phyloP scores from a whole-genome alignment of 495 filamentous ascomycete genomes.

The Apodospora peruviana region DNA sequence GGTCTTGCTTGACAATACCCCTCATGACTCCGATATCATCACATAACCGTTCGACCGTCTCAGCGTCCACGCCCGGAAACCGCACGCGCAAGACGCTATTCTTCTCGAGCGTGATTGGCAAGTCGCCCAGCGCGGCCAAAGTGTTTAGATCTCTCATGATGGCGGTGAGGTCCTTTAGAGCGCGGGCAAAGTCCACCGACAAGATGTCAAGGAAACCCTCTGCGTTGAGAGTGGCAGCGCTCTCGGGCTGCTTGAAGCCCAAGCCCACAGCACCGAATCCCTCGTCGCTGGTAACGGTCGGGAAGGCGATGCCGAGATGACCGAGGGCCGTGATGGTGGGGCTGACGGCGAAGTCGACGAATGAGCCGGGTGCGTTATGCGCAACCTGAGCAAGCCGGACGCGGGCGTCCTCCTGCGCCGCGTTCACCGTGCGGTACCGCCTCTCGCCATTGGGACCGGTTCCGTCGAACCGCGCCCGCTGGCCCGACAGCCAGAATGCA shows the following conservation, averaged over 20 bases:
- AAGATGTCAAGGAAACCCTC: slow-evolving; percentile 78
- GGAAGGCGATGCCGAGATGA: slow-evolving; percentile 45
- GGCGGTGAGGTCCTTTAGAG: slow-evolving; percentile 74
- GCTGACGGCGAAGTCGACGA: slow-evolving; percentile 76
- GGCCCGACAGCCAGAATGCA: slow-evolving; percentile 81
- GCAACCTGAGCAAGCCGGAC: slow-evolving; percentile 52
- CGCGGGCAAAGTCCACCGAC: slow-evolving; percentile 81
- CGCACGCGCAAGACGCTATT: slow-evolving; percentile 61
- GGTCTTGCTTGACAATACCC: slow-evolving; percentile 74
- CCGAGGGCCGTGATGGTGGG: slow-evolving; percentile 83
- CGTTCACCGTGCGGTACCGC: slow-evolving; percentile 64
- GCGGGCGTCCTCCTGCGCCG: slow-evolving; percentile 63
- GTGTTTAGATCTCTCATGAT: slow-evolving; percentile 77
- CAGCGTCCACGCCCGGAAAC: slow-evolving; percentile 85
- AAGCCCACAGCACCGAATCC: slow-evolving; percentile 12
- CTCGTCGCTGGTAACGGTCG: slow-evolving; percentile 22
- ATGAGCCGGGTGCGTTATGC: slow-evolving; percentile 62
- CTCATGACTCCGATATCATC: slow-evolving; percentile 76
- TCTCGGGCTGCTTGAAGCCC: slow-evolving; percentile 25
- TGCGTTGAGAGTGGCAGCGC: slow-evolving; percentile 58
- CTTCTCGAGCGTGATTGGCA: slow-evolving; percentile 69
- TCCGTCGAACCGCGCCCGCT: slow-evolving; percentile 80
- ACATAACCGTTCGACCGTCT: slow-evolving; percentile 77
- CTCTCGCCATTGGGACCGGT: slow-evolving; percentile 64
- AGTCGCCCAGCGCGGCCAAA: slow-evolving; percentile 69